These are phyloP conservation scores for Penicillium soppii DNA, from an alignment of 495 filamentous ascomycete genomes.

Conservation along the genomic window DNA sequence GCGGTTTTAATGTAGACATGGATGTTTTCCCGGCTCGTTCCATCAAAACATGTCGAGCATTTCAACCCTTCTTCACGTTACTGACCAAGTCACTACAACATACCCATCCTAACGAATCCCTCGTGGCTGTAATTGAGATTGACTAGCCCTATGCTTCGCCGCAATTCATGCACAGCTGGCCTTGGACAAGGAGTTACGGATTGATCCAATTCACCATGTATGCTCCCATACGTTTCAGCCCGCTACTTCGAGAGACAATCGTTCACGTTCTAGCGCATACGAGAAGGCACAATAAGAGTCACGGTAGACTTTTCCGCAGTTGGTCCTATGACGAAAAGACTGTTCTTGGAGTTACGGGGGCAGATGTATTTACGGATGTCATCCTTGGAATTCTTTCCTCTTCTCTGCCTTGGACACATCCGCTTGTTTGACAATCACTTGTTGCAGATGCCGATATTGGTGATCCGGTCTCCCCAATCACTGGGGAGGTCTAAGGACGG, in stretches of 20 bases:
- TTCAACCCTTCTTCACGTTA: slow-evolving; percentile 18
- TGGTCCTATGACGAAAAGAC: slow-evolving; percentile 25
- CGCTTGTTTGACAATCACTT: slow-evolving; percentile 27
- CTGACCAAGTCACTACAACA: not conserved
- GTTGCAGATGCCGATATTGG: slow-evolving; percentile 28
- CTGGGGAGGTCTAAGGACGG: slow-evolving; percentile 4
- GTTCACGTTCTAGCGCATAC: slow-evolving; percentile 40
- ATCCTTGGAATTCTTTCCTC: slow-evolving; percentile 38
- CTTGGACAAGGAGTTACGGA: slow-evolving; percentile 39
- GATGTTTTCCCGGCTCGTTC: slow-evolving; percentile 36
- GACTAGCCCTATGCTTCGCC: slow-evolving; percentile 41
- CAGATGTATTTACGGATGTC: slow-evolving; percentile 42
- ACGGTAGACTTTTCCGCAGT: slow-evolving; percentile 9
- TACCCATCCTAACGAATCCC: slow-evolving; percentile 25
- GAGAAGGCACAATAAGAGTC: slow-evolving; percentile 20
- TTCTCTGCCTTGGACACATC: slow-evolving; percentile 30
- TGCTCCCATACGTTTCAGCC: slow-evolving; percentile 41
- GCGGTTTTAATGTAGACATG: slow-evolving; percentile 52
- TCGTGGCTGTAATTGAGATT: slow-evolving; percentile 40
- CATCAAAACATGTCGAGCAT: slow-evolving; percentile 33
- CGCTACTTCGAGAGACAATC: slow-evolving; percentile 34
- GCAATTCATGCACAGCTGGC: slow-evolving; percentile 36
- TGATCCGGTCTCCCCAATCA: slow-evolving; percentile 16
- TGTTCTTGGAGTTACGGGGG: slow-evolving; percentile 38
- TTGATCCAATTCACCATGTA: slow-evolving; percentile 44